Percentiles rank a stretch among this genome's conserved stretches.
Evolutionary conservation across 352 stramenopile species (phyloP).

Genomic region (Phytopythium cucurbitacearum): DNA sequence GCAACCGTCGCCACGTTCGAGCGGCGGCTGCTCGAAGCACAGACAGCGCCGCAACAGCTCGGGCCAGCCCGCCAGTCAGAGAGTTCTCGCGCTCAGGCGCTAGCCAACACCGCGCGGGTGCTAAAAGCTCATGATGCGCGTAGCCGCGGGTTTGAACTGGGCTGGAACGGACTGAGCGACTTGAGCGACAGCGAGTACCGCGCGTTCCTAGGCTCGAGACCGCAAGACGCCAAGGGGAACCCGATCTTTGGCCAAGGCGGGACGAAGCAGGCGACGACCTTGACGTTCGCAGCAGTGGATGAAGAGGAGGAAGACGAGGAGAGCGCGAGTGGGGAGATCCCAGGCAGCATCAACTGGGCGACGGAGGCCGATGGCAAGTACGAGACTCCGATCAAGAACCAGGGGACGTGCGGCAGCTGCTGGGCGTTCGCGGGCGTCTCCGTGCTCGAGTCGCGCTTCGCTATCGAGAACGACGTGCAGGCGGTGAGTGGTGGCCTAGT

Average conservation of each 20-base stretch:
- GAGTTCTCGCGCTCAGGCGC: conserved; percentile 31
- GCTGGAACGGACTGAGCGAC: conserved; percentile 66
- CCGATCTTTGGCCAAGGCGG: conserved; percentile 1
- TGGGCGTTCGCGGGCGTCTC: conserved; percentile 88
- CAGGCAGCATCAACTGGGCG: conserved; percentile 62
- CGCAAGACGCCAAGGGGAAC: conserved; percentile 20
- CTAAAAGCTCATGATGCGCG: conserved; percentile 35
- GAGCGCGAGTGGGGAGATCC: conserved; percentile 25
- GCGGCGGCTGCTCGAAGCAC: conserved; percentile 16
- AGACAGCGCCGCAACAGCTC: conserved; percentile 19
- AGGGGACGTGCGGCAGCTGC: conserved; percentile 90
- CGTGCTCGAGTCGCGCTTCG: conserved; percentile 67
- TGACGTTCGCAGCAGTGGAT: neutral
- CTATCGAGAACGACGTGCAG: conserved; percentile 68
- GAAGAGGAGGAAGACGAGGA: conserved; percentile 6
- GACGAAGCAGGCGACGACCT: conserved; percentile 15
- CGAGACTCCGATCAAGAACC: conserved; percentile 90
- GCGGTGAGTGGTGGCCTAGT: conserved; percentile 20
- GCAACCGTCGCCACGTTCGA: conserved; percentile 15
- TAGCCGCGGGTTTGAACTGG: conserved; percentile 42
- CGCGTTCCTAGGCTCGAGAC: conserved; percentile 45
- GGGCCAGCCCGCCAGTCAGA: conserved; percentile 44
- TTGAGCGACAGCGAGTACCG: conserved; percentile 63
- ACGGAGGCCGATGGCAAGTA: conserved; percentile 71
- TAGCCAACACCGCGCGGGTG: conserved; percentile 33